These are phyloP conservation scores for Eimeria falciformis DNA, from an alignment of 169 alveolate species.

Conservation along the genomic window DNA sequence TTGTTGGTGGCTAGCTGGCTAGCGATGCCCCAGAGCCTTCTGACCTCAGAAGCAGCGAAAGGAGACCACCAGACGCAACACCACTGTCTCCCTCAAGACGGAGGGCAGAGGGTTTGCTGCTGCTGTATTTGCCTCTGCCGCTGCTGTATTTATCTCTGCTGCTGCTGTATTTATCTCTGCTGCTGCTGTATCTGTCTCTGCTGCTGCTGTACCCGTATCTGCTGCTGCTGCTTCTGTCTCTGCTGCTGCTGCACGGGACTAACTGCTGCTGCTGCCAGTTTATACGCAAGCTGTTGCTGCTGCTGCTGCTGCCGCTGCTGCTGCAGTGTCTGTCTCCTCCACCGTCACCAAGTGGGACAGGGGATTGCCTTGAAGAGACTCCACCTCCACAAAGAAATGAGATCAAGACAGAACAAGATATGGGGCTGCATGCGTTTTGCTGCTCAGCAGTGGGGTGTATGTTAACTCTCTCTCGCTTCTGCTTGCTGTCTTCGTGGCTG, in stretches of 20 bases:
- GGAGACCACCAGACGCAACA: too few species aligned
- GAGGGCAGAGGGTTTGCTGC: too few species aligned
- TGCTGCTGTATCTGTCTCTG: background rate
- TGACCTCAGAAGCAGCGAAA: background rate
- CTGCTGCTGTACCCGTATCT: background rate
- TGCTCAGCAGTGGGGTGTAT: background rate
- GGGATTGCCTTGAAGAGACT: too few species aligned
- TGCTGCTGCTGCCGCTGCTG: too few species aligned
- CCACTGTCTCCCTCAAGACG: too few species aligned
- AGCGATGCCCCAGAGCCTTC: background rate
- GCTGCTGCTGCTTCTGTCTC: background rate
- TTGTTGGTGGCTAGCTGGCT: background rate
- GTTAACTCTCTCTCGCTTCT: background rate
- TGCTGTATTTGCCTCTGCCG: background rate
- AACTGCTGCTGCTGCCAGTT: background rate
- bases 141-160: background rate
- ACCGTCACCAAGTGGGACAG: too few species aligned
- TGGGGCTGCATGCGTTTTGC: too few species aligned
- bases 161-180: too few species aligned
- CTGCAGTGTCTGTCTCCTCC: too few species aligned
- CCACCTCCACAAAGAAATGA: too few species aligned
- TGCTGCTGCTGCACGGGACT: background rate
- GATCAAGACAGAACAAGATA: too few species aligned
- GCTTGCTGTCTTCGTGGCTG: background rate
- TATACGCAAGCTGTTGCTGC: too few species aligned